These are phyloP conservation scores for Fusarium sp. DNA, from an alignment of 2,329 filamentous ascomycete genomes.

Conservation along the genomic window DNA sequence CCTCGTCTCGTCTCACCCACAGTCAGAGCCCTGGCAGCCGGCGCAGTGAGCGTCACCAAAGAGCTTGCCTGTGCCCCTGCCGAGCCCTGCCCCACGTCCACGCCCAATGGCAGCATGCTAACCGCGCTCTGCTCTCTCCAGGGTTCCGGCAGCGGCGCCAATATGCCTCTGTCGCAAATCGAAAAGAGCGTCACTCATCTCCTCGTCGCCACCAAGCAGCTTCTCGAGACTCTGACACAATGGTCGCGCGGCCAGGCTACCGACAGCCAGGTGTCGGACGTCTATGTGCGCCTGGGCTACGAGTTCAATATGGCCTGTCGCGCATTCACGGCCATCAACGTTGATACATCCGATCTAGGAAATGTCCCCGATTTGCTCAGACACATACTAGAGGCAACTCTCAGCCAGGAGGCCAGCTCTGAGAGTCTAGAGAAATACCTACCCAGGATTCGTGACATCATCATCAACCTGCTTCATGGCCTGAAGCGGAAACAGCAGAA, in stretches of 20 bases:
- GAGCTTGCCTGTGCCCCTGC: constrained; percentile 29
- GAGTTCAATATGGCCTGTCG: constrained; percentile 99
- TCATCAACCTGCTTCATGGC: constrained; percentile 95
- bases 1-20: constrained; percentile 1
- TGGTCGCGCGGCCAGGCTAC: constrained; percentile 94
- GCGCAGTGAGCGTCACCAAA: constrained; percentile 3
- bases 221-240: constrained; percentile 95
- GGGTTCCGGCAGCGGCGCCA: constrained; percentile 67
- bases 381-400: constrained; percentile 90
- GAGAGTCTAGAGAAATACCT: constrained; percentile 94
- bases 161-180: constrained; percentile 87
- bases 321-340: constrained; percentile 94
- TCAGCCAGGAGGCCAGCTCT: constrained; percentile 94
- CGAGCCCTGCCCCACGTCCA: constrained; percentile 34
- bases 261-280: constrained; percentile 95
- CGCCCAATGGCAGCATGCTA: constrained; percentile 36
- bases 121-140: constrained; percentile 42
- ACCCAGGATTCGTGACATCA: constrained; percentile 95
- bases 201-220: constrained; percentile 95
- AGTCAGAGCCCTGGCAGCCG: constrained; percentile 1
- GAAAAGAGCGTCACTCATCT: constrained; percentile 99
- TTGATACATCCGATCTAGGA: constrained; percentile 91
- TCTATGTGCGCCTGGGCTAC: constrained; percentile 96
- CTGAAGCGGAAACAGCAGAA: constrained; percentile 97
- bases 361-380: constrained; percentile 93